Base-by-base conservation (phyloP, 2,329 filamentous ascomycete genomes). In the Emergomyces orientalis region DNA sequence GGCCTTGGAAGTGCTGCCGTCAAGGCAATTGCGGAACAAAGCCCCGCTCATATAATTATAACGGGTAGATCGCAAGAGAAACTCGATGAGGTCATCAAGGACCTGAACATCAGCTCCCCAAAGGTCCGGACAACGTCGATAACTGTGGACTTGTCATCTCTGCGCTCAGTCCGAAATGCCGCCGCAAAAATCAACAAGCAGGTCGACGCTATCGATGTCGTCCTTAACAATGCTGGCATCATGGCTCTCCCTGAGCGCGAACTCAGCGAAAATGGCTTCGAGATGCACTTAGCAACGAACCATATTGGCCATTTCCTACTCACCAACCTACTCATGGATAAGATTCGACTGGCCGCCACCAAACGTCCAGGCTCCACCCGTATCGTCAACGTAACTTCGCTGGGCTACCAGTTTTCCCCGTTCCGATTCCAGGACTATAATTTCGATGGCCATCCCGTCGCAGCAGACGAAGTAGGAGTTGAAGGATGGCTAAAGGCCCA, bases 51-150 rank as follows among this genome's bases (percentile, higher is more conserved):
- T 52, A 66, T 78, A 54, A 71, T 78, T 61, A 70, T 77, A 54
- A 74, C 74, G 45, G 77, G 74, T n/a, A 72, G 76, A 51, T 72
- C 71, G 61, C 63, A 64, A 41, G 49, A 65, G 30, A 77, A 75
- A 65, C 68, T 76, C 52, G 63, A 72, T 41, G 64, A 69, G 57
- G 71, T 75, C 22, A 67, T 73, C 43, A 56, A 63, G n/a, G 25
- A 60, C 5, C 34, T 65, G 6, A 55, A 47, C 19, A 61, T 57
- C 8, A 55, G 39, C 11, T 59, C 41, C 41, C 62, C 61, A 30
- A 25, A 55, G 2, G 41, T 67, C 1, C 34, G 37, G 25, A n/a
- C 30, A 1, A 59, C 8, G 6, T 9, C 27, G 4, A 60, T 64
- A 8, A 19, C 39, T 4, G 39, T 75, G 34, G 69, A 76, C 62